phyloP scores from a whole-genome alignment of 495 filamentous ascomycete genomes.

The Penicillium manginii region DNA sequence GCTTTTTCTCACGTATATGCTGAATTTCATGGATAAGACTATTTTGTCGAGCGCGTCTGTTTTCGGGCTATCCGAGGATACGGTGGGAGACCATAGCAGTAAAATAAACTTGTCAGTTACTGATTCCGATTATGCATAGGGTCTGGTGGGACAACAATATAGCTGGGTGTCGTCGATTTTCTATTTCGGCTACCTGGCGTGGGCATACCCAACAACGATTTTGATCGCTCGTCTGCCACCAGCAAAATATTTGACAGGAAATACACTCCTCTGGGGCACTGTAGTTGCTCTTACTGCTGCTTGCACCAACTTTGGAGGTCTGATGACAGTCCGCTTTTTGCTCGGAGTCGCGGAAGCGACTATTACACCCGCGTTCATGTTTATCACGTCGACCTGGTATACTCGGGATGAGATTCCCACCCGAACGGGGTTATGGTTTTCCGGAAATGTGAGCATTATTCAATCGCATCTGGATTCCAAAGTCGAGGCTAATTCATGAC shows the following conservation, averaged over 20 bases:
- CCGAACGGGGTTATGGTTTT: constrained; percentile 64
- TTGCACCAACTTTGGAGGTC: constrained; percentile 39
- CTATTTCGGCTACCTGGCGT: constrained; percentile 58
- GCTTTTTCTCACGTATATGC: constrained; percentile 35
- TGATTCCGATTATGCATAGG: constrained; percentile 18
- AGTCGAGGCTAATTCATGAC: background rate
- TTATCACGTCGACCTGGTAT: constrained; percentile 52
- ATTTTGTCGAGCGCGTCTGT: constrained; percentile 57
- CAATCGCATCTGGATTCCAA: background rate
- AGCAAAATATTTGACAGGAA: constrained; percentile 56
- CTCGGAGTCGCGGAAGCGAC: constrained; percentile 58
- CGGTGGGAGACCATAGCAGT: constrained; percentile 22
- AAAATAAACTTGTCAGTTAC: background rate
- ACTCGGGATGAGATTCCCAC: constrained; percentile 61
- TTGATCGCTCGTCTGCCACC: constrained; percentile 60
- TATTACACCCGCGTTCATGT: constrained; percentile 46
- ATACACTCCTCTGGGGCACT: constrained; percentile 60
- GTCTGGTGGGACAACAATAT: constrained; percentile 57
- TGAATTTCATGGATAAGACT: constrained; percentile 59
- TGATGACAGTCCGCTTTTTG: constrained; percentile 48
- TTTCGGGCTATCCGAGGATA: constrained; percentile 52
- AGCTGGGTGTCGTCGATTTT: constrained; percentile 63
- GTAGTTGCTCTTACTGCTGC: constrained; percentile 53
- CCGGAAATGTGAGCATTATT: constrained; percentile 45
- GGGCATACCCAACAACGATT: constrained; percentile 47